These are phyloP conservation scores for Lactifluus rugatus DNA, from an alignment of 768 basidiomycete species.

Conservation along the genomic window DNA sequence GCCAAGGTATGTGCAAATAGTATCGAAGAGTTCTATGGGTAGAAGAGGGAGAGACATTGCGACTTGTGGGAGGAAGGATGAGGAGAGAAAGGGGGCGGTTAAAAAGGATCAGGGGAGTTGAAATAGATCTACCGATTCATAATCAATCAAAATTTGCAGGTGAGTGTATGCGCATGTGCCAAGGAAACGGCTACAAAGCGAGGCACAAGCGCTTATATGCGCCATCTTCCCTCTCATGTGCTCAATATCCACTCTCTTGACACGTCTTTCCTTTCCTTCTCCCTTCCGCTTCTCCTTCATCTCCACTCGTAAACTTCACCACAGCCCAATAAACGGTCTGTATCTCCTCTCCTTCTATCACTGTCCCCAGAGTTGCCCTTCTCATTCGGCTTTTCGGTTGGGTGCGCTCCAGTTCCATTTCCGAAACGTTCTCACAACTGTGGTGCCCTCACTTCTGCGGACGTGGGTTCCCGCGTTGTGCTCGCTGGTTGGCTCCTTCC, in stretches of 20 bases:
- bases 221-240: background rate
- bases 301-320: background rate
- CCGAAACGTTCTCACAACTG: conserved; percentile 24
- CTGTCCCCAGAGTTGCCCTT: background rate
- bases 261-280: background rate
- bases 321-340: background rate
- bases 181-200: background rate
- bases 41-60: conserved; percentile 40
- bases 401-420: conserved; percentile 20
- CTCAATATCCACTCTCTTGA: background rate
- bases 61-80: background rate
- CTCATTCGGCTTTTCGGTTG: conserved; percentile 9
- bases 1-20: conserved; percentile 30
- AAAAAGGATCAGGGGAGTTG: background rate
- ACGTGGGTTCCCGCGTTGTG: conserved; percentile 36
- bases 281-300: background rate
- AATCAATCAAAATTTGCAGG: background rate
- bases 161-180: background rate
- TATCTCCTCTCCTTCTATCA: background rate
- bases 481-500: conserved; percentile 77
- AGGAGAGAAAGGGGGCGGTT: background rate
- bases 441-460: conserved; percentile 18
- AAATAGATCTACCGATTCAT: background rate
- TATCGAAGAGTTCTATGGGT: conserved; percentile 55
- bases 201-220: background rate